phyloP scores from a whole-genome alignment of 371 early-diverging fungal genomes.

The Mucor circinelloides region DNA sequence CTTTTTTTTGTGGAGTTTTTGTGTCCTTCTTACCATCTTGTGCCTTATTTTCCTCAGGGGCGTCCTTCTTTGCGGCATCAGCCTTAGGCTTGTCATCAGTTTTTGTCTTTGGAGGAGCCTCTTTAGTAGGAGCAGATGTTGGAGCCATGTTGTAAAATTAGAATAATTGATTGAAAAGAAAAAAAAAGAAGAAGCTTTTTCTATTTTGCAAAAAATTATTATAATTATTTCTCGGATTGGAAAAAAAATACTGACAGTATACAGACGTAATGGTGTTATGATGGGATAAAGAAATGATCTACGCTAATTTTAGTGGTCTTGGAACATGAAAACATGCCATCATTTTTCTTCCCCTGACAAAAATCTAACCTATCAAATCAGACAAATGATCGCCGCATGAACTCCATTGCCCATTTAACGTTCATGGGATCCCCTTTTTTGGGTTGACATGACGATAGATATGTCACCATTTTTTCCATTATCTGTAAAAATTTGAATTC shows the following conservation, averaged over 20 bases:
- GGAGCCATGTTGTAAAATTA: background rate
- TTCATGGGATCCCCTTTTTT: background rate
- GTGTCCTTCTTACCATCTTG: background rate
- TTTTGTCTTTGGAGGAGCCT: background rate
- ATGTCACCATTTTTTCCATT: constrained; percentile 4
- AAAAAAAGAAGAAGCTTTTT: background rate
- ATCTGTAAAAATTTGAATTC: background rate
- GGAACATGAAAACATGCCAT: background rate
- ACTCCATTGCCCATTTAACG: background rate
- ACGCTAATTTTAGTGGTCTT: constrained; percentile 1
- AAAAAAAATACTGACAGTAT: constrained; percentile 9
- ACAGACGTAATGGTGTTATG: constrained; percentile 10
- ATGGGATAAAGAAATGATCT: background rate
- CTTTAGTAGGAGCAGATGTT: constrained; percentile 3
- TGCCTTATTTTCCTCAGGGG: background rate
- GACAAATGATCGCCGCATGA: background rate
- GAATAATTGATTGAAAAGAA: background rate
- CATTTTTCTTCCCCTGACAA: background rate
- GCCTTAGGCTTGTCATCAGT: background rate
- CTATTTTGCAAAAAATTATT: background rate
- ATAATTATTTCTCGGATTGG: constrained; percentile 2
- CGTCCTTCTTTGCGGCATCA: background rate
- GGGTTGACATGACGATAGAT: background rate
- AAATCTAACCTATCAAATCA: background rate
- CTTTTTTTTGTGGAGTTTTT: background rate